phyloP scores from a whole-genome alignment of 1,284 basidiomycete species.

The Anthracocystis panici-leucophaei region DNA sequence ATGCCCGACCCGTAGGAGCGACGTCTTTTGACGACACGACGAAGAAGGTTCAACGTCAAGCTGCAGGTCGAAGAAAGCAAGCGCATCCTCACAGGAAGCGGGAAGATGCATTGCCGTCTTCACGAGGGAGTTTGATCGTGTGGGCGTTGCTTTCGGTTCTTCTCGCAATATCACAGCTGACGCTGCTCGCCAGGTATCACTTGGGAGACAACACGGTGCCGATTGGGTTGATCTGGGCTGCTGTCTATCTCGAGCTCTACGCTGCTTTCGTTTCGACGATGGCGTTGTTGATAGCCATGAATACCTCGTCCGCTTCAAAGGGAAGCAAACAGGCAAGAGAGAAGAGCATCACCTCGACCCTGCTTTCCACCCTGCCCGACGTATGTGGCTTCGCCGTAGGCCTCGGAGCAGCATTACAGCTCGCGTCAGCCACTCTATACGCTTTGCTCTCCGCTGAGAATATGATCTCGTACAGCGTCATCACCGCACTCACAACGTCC shows the following conservation, averaged over 20 bases:
- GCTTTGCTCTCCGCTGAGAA: neutral
- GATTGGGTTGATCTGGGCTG: conserved; percentile 10
- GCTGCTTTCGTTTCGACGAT: conserved; percentile 14
- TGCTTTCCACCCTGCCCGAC: neutral
- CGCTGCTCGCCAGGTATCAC: conserved; percentile 12
- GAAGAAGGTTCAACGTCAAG: neutral
- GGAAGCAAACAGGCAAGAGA: neutral
- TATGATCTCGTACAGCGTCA: neutral
- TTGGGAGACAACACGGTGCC: neutral
- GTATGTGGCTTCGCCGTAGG: neutral
- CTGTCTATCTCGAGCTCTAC: conserved; percentile 29
- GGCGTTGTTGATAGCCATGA: conserved; percentile 15
- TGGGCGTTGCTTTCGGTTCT: conserved; percentile 31
- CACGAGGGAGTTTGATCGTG: neutral
- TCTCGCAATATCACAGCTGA: conserved; percentile 19
- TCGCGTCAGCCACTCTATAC: neutral
- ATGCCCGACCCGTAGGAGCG: neutral
- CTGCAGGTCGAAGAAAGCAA: neutral
- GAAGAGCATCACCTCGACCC: neutral
- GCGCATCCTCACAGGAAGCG: neutral
- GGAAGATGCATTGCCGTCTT: neutral
- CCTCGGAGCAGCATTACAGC: conserved; percentile 12
- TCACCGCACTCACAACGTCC: neutral
- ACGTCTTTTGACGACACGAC: neutral
- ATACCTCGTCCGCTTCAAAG: neutral